Evolutionary conservation across 202 grass and related monocot species (phyloP).

Genomic region (Carex arenaria): DNA sequence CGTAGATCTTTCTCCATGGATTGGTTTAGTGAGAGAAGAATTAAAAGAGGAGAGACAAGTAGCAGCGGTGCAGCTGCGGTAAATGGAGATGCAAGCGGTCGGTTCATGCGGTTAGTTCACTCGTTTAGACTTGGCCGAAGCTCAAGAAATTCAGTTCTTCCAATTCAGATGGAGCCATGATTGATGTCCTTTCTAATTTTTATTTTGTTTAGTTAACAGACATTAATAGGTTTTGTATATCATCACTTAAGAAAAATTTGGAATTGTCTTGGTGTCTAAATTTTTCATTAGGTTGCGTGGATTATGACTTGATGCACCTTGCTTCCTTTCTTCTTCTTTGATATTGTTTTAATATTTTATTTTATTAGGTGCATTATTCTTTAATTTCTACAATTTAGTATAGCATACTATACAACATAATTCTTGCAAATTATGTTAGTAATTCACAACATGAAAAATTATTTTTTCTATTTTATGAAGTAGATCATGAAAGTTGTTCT

Average conservation of each 20-base stretch:
- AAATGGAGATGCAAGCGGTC: slow-evolving; percentile 38
- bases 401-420: neutral
- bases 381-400: neutral
- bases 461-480: neutral
- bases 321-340: neutral
- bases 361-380: neutral
- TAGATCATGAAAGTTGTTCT: neutral
- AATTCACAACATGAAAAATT: neutral
- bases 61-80: neutral
- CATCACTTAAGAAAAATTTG: slow-evolving; percentile 27
- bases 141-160: slow-evolving; percentile 65
- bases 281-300: no score
- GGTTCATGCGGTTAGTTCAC: slow-evolving; percentile 58
- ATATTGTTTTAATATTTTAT: neutral
- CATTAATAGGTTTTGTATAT: slow-evolving; percentile 50
- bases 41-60: slow-evolving; percentile 23
- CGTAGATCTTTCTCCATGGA: slow-evolving; percentile 82
- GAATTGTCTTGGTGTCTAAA: neutral
- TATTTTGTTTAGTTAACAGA: neutral
- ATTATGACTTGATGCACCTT: neutral
- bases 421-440: neutral
- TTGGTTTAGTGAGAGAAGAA: slow-evolving; percentile 34
- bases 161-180: slow-evolving; percentile 67
- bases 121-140: slow-evolving; percentile 81
- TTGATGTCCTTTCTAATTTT: slow-evolving; percentile 6